Conservation (phyloP, 306 rosid species). For the Phaseolus lunatus region DNA sequence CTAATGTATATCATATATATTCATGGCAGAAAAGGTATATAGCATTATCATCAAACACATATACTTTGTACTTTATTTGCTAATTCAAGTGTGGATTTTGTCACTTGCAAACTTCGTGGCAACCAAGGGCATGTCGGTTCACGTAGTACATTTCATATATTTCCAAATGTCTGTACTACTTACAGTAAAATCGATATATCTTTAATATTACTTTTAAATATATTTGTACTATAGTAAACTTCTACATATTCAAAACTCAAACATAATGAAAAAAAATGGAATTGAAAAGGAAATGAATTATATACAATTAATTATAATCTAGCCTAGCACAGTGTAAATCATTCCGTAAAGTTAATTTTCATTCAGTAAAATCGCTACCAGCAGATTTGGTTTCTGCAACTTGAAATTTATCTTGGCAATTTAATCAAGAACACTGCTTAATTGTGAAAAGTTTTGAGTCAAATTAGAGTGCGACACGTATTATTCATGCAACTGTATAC, state of each 20-base stretch:
- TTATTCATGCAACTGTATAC: background rate
- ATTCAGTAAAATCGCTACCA: background rate
- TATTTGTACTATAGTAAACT: slow-evolving; percentile 26
- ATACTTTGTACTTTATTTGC: background rate
- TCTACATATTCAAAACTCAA: background rate
- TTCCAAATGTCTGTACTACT: slow-evolving; percentile 5
- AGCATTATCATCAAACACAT: background rate
- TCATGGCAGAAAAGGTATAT: background rate
- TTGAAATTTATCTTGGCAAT: background rate
- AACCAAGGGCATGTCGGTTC: slow-evolving; percentile 7
- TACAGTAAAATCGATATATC: background rate
- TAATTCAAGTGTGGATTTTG: background rate
- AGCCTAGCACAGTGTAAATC: background rate
- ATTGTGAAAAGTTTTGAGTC: background rate
- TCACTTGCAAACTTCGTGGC: slow-evolving; percentile 11
- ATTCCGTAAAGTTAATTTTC: slow-evolving; percentile 1
- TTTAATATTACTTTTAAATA: slow-evolving; percentile 12
- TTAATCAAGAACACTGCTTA: background rate
- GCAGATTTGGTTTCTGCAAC: background rate
- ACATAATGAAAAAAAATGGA: background rate
- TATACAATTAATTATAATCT: background rate
- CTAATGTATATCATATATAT: background rate
- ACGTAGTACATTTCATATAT: background rate
- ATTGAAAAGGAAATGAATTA: background rate
- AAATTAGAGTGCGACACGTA: background rate